These are phyloP conservation scores for Cryptococcus sp. DNA, from an alignment of 1,284 basidiomycete species.

Conservation along the genomic window DNA sequence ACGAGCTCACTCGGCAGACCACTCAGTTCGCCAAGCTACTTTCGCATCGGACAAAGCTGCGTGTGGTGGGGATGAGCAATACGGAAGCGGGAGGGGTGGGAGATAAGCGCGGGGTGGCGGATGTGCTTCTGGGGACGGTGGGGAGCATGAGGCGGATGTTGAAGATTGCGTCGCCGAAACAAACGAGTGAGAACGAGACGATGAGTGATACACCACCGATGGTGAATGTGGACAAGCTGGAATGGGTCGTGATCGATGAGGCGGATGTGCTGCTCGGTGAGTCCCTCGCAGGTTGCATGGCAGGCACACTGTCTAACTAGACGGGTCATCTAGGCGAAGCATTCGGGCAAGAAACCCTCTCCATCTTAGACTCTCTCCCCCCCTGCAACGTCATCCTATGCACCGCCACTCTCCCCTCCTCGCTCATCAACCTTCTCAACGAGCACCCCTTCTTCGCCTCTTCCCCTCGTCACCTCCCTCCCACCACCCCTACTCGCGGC, in stretches of 20 bases:
- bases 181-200: conserved; percentile 3
- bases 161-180: conserved; percentile 20
- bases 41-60: conserved; percentile 68
- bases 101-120: conserved; percentile 50
- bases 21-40: conserved; percentile 68
- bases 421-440: conserved; percentile 65
- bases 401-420: conserved; percentile 80
- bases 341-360: conserved; percentile 67
- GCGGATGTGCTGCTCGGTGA: conserved; percentile 82
- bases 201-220: background rate
- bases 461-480: conserved; percentile 39
- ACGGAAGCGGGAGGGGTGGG: conserved; percentile 53
- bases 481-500: background rate
- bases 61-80: conserved; percentile 60
- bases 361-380: conserved; percentile 55
- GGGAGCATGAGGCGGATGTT: conserved; percentile 68
- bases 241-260: conserved; percentile 85
- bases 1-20: conserved; percentile 78
- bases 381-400: conserved; percentile 62
- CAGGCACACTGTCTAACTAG: background rate
- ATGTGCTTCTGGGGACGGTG: conserved; percentile 74
- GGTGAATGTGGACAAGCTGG: conserved; percentile 58
- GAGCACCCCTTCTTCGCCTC: conserved; percentile 52
- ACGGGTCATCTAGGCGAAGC: conserved; percentile 61
- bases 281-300: conserved; percentile 24